These are phyloP conservation scores for Kickxella alabastrina DNA, from an alignment of 192 early-diverging fungal species.

Conservation along the genomic window DNA sequence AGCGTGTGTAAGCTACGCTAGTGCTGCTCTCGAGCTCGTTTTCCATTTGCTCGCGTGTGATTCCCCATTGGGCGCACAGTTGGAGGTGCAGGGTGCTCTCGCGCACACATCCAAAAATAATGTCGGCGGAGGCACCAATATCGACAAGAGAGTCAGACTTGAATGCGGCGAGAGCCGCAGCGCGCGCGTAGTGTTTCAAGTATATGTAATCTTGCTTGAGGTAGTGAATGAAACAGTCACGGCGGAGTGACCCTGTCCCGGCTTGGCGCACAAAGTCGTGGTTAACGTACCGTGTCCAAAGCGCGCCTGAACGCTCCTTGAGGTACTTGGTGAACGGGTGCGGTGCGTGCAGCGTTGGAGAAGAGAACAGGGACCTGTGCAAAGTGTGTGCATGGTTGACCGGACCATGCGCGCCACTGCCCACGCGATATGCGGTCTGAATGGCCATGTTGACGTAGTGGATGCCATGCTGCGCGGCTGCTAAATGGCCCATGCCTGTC, in stretches of 20 bases:
- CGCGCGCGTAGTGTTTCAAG: constrained; percentile 73
- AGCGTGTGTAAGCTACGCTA: constrained; percentile 84
- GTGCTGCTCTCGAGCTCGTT: constrained; percentile 64
- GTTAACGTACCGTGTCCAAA: constrained; percentile 64
- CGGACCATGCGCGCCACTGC: constrained; percentile 67
- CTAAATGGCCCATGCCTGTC: constrained; percentile 43
- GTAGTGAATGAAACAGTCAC: constrained; percentile 68
- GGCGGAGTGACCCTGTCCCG: constrained; percentile 70
- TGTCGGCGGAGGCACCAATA: constrained; percentile 57
- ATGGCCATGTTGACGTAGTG: constrained; percentile 67
- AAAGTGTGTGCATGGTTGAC: constrained; percentile 60
- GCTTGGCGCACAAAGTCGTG: constrained; percentile 75
- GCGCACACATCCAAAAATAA: constrained; percentile 61
- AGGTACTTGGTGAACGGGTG: constrained; percentile 51
- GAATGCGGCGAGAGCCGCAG: constrained; percentile 70
- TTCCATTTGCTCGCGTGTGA: constrained; percentile 63
- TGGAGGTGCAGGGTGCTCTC: constrained; percentile 69
- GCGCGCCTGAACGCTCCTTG: constrained; percentile 14
- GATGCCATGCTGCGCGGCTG: constrained; percentile 57
- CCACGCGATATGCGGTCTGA: constrained; percentile 56
- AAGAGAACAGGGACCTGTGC: constrained; percentile 4
- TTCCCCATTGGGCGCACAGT: constrained; percentile 72
- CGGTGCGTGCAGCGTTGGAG: constrained; percentile 46
- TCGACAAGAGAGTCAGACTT: constrained; percentile 60
- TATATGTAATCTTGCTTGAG: constrained; percentile 84